A percentile compares a stretch with the other conserved stretches of the same genome.
These are phyloP conservation scores for Suillus occidentalis DNA, from an alignment of 768 basidiomycete species.

Conservation along the genomic window DNA sequence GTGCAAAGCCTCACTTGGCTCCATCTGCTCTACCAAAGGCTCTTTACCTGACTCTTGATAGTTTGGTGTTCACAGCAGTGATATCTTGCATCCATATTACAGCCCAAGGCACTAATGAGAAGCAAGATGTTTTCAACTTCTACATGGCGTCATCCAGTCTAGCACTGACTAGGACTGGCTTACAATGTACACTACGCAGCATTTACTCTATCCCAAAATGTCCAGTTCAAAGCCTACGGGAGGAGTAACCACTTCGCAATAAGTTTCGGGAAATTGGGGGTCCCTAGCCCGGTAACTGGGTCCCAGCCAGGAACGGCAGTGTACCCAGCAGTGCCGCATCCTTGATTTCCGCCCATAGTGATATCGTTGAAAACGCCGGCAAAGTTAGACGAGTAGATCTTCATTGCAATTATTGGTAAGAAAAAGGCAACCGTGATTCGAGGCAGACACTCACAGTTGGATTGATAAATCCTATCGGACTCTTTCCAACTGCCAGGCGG, in stretches of 20 bases:
- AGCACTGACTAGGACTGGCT: not conserved
- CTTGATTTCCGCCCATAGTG: constrained; percentile 39
- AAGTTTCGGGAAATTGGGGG: constrained; percentile 50
- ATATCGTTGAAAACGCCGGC: constrained; percentile 45
- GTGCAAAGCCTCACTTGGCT: not conserved
- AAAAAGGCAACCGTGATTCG: not conserved
- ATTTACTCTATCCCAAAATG: not conserved
- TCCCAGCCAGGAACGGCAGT: constrained; percentile 24
- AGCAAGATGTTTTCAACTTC: too few species aligned
- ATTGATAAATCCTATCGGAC: constrained; percentile 31
- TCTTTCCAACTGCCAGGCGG: constrained; percentile 26
- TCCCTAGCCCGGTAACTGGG: constrained; percentile 38
- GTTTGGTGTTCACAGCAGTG: too few species aligned
- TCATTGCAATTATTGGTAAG: not conserved
- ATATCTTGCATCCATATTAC: constrained; percentile 21
- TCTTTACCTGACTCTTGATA: constrained; percentile 31
- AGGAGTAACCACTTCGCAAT: constrained; percentile 41
- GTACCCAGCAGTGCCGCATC: constrained; percentile 39
- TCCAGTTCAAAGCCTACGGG: constrained; percentile 25
- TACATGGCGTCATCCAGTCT: too few species aligned
- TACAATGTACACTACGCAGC: not conserved
- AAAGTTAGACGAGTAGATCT: constrained; percentile 46
- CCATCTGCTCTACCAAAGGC: constrained; percentile 11
- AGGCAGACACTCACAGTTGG: constrained; percentile 20
- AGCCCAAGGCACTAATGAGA: too few species aligned